Evolutionary conservation across 2,329 filamentous ascomycete species (phyloP).

Genomic region (Aspergillus quadricinctus): DNA sequence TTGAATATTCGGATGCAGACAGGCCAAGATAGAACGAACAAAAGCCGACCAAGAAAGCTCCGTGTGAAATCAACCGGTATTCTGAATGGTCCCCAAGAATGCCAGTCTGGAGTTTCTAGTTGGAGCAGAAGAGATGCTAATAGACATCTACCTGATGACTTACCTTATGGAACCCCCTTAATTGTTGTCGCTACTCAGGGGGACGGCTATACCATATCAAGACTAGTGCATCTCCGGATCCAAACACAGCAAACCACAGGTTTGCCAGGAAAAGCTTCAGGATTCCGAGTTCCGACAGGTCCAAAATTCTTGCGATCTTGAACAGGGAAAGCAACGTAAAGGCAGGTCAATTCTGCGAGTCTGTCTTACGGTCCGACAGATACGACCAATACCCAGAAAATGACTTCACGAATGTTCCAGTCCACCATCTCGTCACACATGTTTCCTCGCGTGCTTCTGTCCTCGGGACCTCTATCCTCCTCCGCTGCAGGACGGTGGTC

Average conservation of each 20-base stretch:
- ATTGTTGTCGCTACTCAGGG: slow-evolving; percentile 35
- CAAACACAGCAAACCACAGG: slow-evolving; percentile 16
- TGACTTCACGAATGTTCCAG: slow-evolving; percentile 26
- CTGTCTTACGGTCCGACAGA: neutral
- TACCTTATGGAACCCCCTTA: slow-evolving; percentile 17
- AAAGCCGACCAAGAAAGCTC: slow-evolving; percentile 4
- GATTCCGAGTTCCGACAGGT: neutral
- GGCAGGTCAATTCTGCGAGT: neutral
- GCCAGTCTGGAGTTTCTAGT: slow-evolving; percentile 8
- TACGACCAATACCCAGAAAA: slow-evolving; percentile 6
- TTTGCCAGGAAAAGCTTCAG: slow-evolving; percentile 19
- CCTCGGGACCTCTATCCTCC: slow-evolving; percentile 14
- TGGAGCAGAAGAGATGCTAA: slow-evolving; percentile 13
- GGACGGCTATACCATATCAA: slow-evolving; percentile 26
- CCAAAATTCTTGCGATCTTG: neutral
- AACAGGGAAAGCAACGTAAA: neutral
- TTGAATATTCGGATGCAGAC: neutral
- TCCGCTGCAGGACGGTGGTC: slow-evolving; percentile 20
- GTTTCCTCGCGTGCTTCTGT: slow-evolving; percentile 20
- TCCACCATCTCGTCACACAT: slow-evolving; percentile 16
- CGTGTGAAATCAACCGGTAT: slow-evolving; percentile 11
- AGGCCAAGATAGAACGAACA: slow-evolving; percentile 3
- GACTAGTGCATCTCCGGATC: slow-evolving; percentile 29
- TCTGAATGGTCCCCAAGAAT: slow-evolving; percentile 8
- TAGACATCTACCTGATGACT: neutral